Conservation (phyloP, 495 filamentous ascomycete species). For the Xanthoparmelia taractica region DNA sequence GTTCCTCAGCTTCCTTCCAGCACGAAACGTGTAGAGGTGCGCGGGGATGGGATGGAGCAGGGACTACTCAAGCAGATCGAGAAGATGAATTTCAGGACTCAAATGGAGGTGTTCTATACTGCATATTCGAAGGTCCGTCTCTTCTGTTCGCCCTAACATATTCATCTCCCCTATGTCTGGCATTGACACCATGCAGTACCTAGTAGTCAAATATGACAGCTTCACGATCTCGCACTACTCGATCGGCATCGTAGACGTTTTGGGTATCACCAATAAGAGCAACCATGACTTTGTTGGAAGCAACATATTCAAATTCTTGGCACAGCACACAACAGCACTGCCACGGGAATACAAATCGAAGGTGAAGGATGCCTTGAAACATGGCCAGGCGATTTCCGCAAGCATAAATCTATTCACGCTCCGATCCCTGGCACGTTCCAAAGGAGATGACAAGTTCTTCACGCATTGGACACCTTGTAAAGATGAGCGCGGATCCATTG, state of each 20-base stretch:
- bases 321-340: constrained; percentile 32
- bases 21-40: constrained; percentile 23
- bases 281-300: constrained; percentile 34
- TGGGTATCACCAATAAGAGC: constrained; percentile 36
- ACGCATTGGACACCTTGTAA: constrained; percentile 50
- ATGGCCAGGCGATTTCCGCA: constrained; percentile 36
- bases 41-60: constrained; percentile 35
- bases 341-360: constrained; percentile 33
- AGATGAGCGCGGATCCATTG: constrained; percentile 39
- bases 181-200: constrained; percentile 26
- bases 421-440: constrained; percentile 23
- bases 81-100: constrained; percentile 36
- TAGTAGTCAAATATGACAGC: constrained; percentile 32
- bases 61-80: constrained; percentile 33
- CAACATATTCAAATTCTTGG: constrained; percentile 46
- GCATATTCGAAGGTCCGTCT: constrained; percentile 46
- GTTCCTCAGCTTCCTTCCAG: constrained; percentile 16
- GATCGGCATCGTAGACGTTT: constrained; percentile 34
- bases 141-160: constrained; percentile 21
- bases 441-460: constrained; percentile 37
- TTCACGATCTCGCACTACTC: constrained; percentile 32
- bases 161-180: background rate
- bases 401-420: constrained; percentile 33
- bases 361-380: constrained; percentile 34
- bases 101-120: constrained; percentile 36